Conservation (phyloP, 108 stramenopile genomes). For the Parietichytrium sp. region DNA sequence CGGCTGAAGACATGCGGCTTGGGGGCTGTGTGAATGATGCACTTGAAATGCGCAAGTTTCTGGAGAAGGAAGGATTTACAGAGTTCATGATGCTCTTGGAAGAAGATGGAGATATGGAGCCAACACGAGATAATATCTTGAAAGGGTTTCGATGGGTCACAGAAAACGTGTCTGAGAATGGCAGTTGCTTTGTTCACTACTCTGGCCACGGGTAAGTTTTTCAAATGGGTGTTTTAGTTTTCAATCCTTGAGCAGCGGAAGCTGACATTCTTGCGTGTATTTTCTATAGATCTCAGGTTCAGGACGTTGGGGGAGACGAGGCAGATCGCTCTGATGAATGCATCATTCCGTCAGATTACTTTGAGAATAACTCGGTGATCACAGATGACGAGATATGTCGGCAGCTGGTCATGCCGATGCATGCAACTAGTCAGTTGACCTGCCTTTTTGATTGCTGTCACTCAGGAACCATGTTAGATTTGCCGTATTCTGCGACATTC, state of each 20-base stretch:
- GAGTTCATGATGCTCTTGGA: not conserved
- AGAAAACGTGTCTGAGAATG: no score
- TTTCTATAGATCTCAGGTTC: conserved; percentile 16
- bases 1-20: conserved; percentile 9
- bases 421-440: not conserved
- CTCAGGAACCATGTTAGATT: not conserved
- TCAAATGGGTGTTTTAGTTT: no score
- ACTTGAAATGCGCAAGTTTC: not conserved
- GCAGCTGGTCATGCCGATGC: conserved; percentile 15
- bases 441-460: conserved; percentile 5
- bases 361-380: not conserved
- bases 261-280: not conserved
- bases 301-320: conserved; percentile 1
- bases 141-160: not conserved
- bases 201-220: no score
- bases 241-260: no score
- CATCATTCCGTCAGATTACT: not conserved
- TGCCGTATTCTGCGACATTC: conserved; percentile 24
- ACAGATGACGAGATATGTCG: not conserved
- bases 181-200: no score
- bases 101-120: not conserved
- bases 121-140: not conserved
- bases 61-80: not conserved
- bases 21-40: conserved; percentile 28
- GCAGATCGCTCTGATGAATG: not conserved